These are phyloP conservation scores for Blakeslea trispora DNA, from an alignment of 371 early-diverging fungal genomes.

Conservation along the genomic window DNA sequence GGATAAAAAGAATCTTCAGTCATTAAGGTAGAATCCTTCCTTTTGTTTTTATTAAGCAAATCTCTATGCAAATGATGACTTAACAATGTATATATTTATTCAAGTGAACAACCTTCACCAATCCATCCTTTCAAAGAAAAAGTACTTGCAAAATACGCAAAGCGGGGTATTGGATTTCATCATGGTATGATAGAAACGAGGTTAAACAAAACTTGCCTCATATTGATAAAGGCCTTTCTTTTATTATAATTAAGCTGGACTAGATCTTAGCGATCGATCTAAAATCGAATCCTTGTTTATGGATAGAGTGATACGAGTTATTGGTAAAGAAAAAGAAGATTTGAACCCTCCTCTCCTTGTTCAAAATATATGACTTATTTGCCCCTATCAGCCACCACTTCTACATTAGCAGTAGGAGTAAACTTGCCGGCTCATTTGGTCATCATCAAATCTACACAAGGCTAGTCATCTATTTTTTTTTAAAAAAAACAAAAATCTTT, in stretches of 20 bases:
- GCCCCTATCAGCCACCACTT: slow-evolving; percentile 74
- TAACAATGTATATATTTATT: too few relatives aligned
- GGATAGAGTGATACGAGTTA: slow-evolving; percentile 55
- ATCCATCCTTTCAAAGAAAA: slow-evolving; percentile 29
- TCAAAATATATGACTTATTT: not conserved
- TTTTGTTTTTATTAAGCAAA: too few relatives aligned
- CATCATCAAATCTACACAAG: slow-evolving; percentile 74
- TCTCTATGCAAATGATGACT: too few relatives aligned
- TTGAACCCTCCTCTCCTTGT: too few relatives aligned
- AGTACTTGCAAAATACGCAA: slow-evolving; percentile 38
- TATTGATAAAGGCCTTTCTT: too few relatives aligned
- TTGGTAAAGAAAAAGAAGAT: slow-evolving; percentile 62
- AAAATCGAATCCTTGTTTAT: slow-evolving; percentile 69
- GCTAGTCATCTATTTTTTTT: slow-evolving; percentile 17
- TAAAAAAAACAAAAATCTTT: slow-evolving; percentile 29
- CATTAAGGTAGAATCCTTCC: slow-evolving; percentile 20
- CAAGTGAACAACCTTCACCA: not conserved
- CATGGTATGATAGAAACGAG: too few relatives aligned
- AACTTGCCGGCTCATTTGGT: slow-evolving; percentile 93
- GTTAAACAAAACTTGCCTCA: too few relatives aligned
- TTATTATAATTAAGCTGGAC: too few relatives aligned
- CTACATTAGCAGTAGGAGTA: slow-evolving; percentile 92
- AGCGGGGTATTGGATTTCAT: slow-evolving; percentile 73
- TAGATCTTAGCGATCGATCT: slow-evolving; percentile 62
- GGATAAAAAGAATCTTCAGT: slow-evolving; percentile 19